Base-by-base conservation (phyloP, 225 moss, liverwort and hornwort genomes). In the Straminergon stramineum region DNA sequence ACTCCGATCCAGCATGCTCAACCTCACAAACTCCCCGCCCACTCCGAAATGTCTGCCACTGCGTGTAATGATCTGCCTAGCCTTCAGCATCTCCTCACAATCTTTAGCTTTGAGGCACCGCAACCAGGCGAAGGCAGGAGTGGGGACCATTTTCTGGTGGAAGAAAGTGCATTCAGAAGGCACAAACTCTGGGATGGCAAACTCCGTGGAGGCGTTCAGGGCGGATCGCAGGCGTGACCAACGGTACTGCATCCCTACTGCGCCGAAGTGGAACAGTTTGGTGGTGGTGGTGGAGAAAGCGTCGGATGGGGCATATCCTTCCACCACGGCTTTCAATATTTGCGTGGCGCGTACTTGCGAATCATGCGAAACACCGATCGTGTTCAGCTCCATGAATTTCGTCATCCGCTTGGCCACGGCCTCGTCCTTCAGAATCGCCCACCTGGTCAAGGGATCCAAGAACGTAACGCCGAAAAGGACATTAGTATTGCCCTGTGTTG, bases 101-200 rank as follows among this genome's bases (percentile, higher is more conserved):
- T 96, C 94, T 7, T 53, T 74, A 8, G 85, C 94, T 73, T 88
- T 81, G 35, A 90, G 83, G 84, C 96, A 96, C 63, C 90, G 87
- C 63, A 96, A 68, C 96, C 96, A 96, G 60, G 92, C 95, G 67
- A 96, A 96, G 41, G 96, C 96, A 41, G 95, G 95, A 65, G 96
- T 92, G 17, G 94, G 94, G 73, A 76, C 79, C 20, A 69, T 81
- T 10, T 62, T 77, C 78, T 91, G 84, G 65, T 86, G 57, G 43
- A 96, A 94, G 82, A 96, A 96, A 31, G 73, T 83, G 90, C 96
- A 96, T 57, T 83, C 90, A 2, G 91, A 84, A 13, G 96, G 90
- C 61, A 87, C 13, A 41, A 95, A 95, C 28, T 94, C 92, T 30
- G 91, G 89, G 13, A 96, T 20, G 43, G 89, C 90, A 56, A 96